Percentiles rank a stretch among this genome's conserved stretches.
Evolutionary conservation across 1,139 yeast species (phyloP).

Genomic region (Magnusiomyces fungicola): DNA sequence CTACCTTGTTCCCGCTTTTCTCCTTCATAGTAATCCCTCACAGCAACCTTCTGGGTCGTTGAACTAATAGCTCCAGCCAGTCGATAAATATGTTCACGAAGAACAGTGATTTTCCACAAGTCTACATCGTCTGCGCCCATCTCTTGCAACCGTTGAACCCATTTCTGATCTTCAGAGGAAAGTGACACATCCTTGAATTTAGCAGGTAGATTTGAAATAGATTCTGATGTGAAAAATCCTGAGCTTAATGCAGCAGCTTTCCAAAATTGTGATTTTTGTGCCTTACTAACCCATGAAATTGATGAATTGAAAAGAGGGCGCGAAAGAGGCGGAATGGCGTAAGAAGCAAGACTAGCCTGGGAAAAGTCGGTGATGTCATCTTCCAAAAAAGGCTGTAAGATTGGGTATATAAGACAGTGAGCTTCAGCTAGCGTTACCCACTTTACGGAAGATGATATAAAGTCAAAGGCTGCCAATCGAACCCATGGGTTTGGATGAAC

Average conservation of each 20-base stretch:
- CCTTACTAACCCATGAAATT: conserved; percentile 63
- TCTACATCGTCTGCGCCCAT: conserved; percentile 68
- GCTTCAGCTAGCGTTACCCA: conserved; percentile 68
- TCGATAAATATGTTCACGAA: conserved; percentile 61
- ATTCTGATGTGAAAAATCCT: conserved; percentile 25
- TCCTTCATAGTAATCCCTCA: not conserved
- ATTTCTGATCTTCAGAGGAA: conserved; percentile 56
- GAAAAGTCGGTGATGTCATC: conserved; percentile 65
- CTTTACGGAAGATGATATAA: conserved; percentile 55
- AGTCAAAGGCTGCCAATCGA: conserved; percentile 56
- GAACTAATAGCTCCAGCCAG: conserved; percentile 35
- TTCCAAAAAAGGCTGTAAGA: conserved; percentile 66
- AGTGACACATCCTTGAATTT: conserved; percentile 14
- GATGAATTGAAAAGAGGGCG: conserved; percentile 59
- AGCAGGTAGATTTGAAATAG: conserved; percentile 13
- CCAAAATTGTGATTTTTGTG: conserved; percentile 75
- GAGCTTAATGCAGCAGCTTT: conserved; percentile 41
- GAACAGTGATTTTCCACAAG: conserved; percentile 70
- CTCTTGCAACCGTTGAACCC: conserved; percentile 61
- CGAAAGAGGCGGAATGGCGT: conserved; percentile 59
- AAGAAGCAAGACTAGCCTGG: conserved; percentile 58
- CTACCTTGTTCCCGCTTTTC: not conserved
- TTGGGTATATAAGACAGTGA: conserved; percentile 76
- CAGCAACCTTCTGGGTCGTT: not conserved
- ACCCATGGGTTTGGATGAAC: conserved; percentile 89